Evolutionary conservation across 345 rosid species (phyloP).

Genomic region (Lenwebbia sp.): DNA sequence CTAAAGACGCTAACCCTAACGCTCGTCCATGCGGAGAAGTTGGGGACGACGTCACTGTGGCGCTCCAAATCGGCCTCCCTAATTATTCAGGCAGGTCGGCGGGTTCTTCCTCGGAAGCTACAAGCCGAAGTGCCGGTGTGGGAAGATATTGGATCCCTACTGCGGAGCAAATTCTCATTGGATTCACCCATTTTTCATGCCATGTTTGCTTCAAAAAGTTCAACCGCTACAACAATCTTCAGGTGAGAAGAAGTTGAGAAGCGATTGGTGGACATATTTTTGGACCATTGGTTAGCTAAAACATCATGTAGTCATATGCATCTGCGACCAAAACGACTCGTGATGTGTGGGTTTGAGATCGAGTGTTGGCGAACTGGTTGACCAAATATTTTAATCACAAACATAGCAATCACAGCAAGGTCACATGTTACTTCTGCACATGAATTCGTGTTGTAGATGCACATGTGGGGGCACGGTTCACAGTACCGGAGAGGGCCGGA

Average conservation of each 20-base stretch:
- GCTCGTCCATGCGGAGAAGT: conserved; percentile 3
- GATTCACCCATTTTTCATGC: conserved; percentile 76
- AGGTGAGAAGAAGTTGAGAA: conserved; percentile 26
- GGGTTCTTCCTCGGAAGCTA: background rate
- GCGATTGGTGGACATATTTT: background rate
- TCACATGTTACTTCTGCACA: background rate
- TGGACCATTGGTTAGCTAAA: background rate
- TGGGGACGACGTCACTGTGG: conserved; percentile 41
- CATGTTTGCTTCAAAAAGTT: conserved; percentile 83
- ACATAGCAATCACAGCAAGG: background rate
- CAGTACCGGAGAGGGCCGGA: conserved; percentile 72
- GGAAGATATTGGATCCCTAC: conserved; percentile 77
- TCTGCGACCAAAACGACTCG: background rate
- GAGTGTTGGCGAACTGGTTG: background rate
- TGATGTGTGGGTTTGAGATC: background rate
- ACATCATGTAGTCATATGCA: background rate
- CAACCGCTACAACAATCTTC: conserved; percentile 95
- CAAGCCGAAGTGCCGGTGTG: background rate
- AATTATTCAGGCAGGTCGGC: conserved; percentile 7
- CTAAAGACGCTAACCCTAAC: background rate
- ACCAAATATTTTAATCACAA: background rate
- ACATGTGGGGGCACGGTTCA: conserved; percentile 96
- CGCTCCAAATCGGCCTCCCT: conserved; percentile 74
- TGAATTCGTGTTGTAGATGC: conserved; percentile 38
- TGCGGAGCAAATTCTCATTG: conserved; percentile 61